Percentiles rank a stretch among this genome's conserved stretches.
These are phyloP conservation scores for Petunia secreta DNA, from an alignment of 257 asterid genomes.

Conservation along the genomic window DNA sequence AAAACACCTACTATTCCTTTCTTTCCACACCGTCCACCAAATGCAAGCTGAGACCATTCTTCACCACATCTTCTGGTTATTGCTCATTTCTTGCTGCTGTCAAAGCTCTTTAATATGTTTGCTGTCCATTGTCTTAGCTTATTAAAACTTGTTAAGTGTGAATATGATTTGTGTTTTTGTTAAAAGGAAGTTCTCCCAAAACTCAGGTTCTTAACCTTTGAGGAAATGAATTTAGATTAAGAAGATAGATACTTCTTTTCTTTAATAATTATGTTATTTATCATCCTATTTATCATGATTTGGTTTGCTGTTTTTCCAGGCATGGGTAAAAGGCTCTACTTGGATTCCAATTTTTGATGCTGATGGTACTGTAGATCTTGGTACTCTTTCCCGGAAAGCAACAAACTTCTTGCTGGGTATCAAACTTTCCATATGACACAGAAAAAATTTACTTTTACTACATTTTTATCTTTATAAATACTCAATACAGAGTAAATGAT, in stretches of 20 bases:
- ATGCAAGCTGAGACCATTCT: no score
- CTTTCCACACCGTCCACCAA: no score
- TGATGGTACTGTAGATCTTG: slow-evolving; percentile 65
- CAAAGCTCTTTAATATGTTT: slow-evolving; percentile 9
- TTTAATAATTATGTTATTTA: not conserved
- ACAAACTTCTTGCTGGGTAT: slow-evolving; percentile 86
- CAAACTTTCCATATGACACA: not conserved
- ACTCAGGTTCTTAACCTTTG: slow-evolving; percentile 1
- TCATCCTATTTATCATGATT: not conserved
- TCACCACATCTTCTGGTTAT: no score
- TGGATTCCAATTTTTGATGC: slow-evolving; percentile 93
- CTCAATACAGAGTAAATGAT: not conserved
- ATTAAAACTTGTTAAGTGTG: not conserved
- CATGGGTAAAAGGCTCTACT: slow-evolving; percentile 89
- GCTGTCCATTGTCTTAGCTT: not conserved
- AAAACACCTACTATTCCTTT: no score
- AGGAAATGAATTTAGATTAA: not conserved
- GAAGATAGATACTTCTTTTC: not conserved
- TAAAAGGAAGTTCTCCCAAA: not conserved
- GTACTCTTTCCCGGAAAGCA: slow-evolving; percentile 68
- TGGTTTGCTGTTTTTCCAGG: slow-evolving; percentile 51
- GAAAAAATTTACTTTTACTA: not conserved
- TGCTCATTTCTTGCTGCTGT: not conserved
- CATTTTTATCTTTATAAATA: not conserved
- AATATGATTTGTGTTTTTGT: not conserved